phyloP scores from a whole-genome alignment of 208 protist species.

The Angomonas ambiguus region DNA sequence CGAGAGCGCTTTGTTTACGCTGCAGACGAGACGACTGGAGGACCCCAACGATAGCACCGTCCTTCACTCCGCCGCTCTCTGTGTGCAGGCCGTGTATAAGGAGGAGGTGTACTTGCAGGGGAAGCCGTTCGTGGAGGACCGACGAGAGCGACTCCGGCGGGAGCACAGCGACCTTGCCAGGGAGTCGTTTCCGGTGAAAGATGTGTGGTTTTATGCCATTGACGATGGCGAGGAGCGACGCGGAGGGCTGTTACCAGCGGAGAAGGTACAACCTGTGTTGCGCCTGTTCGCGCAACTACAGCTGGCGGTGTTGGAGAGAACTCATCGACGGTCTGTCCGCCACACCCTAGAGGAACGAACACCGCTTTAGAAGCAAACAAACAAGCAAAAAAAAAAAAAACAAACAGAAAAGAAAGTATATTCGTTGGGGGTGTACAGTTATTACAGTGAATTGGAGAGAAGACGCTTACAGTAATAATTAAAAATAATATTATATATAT shows the following conservation, averaged over 20 bases:
- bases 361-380: constrained; percentile 22
- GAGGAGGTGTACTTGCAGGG: neutral
- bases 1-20: constrained; percentile 50
- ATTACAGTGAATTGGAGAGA: too few relatives aligned
- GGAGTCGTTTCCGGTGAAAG: too few relatives aligned
- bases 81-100: neutral
- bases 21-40: constrained; percentile 14
- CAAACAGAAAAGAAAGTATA: too few relatives aligned
- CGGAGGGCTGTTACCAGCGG: too few relatives aligned
- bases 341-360: constrained; percentile 32
- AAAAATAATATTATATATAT: too few relatives aligned
- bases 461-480: too few relatives aligned
- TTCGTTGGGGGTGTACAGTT: too few relatives aligned
- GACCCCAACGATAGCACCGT: constrained; percentile 12
- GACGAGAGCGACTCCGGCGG: neutral
- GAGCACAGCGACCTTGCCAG: too few relatives aligned
- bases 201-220: too few relatives aligned
- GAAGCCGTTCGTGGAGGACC: neutral
- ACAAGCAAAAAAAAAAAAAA: constrained; percentile 9
- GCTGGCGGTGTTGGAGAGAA: neutral
- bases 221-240: too few relatives aligned
- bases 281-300: constrained; percentile 54
- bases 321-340: neutral
- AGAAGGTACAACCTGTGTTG: constrained; percentile 56
- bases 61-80: neutral